Evolutionary conservation across 1,284 basidiomycete genomes (phyloP).

Genomic region (Phellopilus nigrolimitatus): DNA sequence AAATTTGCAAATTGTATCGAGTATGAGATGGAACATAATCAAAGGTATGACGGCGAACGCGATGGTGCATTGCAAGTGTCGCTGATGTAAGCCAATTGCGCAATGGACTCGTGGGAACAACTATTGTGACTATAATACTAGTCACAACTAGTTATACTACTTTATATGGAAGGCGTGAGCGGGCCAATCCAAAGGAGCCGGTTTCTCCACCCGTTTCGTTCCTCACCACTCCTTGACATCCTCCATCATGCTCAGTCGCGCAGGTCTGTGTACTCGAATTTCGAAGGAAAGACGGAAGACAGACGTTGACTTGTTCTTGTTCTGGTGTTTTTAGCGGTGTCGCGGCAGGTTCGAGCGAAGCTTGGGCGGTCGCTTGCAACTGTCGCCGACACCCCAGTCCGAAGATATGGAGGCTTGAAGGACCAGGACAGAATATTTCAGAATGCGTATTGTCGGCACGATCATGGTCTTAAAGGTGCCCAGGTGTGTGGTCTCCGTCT

Average conservation of each 20-base stretch:
- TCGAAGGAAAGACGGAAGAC: neutral
- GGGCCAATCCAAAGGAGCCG: neutral
- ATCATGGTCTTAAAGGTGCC: constrained; percentile 88
- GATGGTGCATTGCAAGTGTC: neutral
- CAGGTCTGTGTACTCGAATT: constrained; percentile 4
- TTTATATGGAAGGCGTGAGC: neutral
- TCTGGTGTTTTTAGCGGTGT: constrained; percentile 28
- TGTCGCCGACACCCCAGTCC: constrained; percentile 75
- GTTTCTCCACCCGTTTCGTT: neutral
- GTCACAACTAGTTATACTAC: too few relatives aligned
- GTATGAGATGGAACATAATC: neutral
- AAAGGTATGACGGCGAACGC: neutral
- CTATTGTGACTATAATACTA: neutral
- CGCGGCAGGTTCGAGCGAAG: constrained; percentile 38
- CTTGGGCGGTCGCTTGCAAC: constrained; percentile 61
- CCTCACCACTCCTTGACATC: neutral
- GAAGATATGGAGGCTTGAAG: constrained; percentile 84
- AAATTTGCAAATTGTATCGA: neutral
- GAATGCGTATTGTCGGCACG: constrained; percentile 80
- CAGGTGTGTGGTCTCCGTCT: constrained; percentile 42
- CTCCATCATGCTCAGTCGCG: constrained; percentile 12
- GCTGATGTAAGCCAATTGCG: neutral
- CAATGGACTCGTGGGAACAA: neutral
- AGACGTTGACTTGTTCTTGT: neutral
- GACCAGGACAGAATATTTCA: constrained; percentile 95